Evolutionary conservation across 352 stramenopile species (phyloP).

Genomic region (Phytophthora sansomeana): DNA sequence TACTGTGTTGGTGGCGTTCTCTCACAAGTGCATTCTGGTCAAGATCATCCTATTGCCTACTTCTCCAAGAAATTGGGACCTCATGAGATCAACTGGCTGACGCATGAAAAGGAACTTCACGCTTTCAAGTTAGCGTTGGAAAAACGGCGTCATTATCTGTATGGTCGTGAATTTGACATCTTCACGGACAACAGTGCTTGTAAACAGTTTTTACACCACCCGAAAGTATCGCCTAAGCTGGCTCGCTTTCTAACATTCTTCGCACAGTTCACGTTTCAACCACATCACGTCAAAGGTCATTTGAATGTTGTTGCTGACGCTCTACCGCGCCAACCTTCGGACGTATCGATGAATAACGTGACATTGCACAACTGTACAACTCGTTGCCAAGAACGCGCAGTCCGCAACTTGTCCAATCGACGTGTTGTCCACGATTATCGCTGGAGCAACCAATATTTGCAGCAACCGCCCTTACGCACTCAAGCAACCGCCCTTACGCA

Average conservation of each 20-base stretch:
- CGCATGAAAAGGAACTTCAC: conserved; percentile 27
- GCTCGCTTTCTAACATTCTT: conserved; percentile 1
- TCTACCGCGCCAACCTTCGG: background rate
- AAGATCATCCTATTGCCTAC: conserved; percentile 21
- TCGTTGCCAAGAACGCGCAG: too few relatives aligned
- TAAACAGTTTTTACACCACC: conserved; percentile 8
- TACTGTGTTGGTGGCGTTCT: conserved; percentile 14
- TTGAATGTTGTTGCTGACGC: conserved; percentile 7
- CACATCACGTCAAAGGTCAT: background rate
- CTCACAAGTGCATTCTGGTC: conserved; percentile 4
- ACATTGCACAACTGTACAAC: too few relatives aligned
- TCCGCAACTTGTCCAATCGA: too few relatives aligned
- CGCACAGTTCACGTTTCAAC: conserved; percentile 6
- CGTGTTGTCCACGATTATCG: too few relatives aligned
- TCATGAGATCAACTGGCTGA: conserved; percentile 21
- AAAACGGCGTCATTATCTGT: conserved; percentile 24
- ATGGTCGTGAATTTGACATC: conserved; percentile 12
- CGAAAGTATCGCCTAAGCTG: conserved; percentile 5
- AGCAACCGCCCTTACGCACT: too few relatives aligned
- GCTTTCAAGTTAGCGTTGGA: conserved; percentile 23
- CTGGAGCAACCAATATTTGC: too few relatives aligned
- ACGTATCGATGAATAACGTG: too few relatives aligned
- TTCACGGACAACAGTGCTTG: conserved; percentile 12
- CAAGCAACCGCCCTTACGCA: too few relatives aligned
- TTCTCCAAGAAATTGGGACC: conserved; percentile 13